These are phyloP conservation scores for Termitomyces sp. DNA, from an alignment of 768 basidiomycete species.

Conservation along the genomic window DNA sequence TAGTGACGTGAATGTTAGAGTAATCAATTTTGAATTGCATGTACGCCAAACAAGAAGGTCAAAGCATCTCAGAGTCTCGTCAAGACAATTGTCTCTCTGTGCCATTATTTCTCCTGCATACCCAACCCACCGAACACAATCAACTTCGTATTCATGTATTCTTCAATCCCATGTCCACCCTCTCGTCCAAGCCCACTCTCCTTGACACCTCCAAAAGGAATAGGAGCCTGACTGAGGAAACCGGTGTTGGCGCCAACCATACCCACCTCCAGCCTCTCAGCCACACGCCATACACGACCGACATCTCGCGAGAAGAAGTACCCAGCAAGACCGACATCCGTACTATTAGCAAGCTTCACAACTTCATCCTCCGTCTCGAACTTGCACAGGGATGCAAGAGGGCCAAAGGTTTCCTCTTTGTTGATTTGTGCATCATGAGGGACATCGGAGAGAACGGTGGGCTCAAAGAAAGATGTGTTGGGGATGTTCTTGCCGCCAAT, in stretches of 20 bases:
- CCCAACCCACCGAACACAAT: slow-evolving; percentile 74
- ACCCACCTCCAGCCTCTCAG: slow-evolving; percentile 90
- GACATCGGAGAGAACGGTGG: slow-evolving; percentile 89
- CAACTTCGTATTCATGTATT: slow-evolving; percentile 80
- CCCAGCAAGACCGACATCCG: slow-evolving; percentile 84
- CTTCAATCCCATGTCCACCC: slow-evolving; percentile 85
- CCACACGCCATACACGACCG: slow-evolving; percentile 88
- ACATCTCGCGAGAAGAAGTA: slow-evolving; percentile 90
- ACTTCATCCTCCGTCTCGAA: slow-evolving; percentile 96
- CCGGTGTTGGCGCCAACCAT: slow-evolving; percentile 87
- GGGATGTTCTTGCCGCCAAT: slow-evolving; percentile 77
- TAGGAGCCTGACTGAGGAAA: slow-evolving; percentile 66
- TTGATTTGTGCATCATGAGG: slow-evolving; percentile 58
- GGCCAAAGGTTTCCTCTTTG: slow-evolving; percentile 93
- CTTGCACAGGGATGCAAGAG: slow-evolving; percentile 77
- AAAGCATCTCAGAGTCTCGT: background rate
- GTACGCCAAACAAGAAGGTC: background rate
- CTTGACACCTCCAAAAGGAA: slow-evolving; percentile 90
- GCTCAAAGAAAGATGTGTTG: slow-evolving; percentile 66
- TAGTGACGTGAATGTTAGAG: background rate
- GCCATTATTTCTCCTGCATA: slow-evolving; percentile 6
- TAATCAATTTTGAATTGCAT: background rate
- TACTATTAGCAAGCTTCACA: slow-evolving; percentile 75
- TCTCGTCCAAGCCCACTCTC: slow-evolving; percentile 84
- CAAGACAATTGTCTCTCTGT: background rate